Percentiles rank a stretch among this genome's conserved stretches.
These are phyloP conservation scores for Phialophora chinensis DNA, from an alignment of 2,329 filamentous ascomycete species.

Conservation along the genomic window DNA sequence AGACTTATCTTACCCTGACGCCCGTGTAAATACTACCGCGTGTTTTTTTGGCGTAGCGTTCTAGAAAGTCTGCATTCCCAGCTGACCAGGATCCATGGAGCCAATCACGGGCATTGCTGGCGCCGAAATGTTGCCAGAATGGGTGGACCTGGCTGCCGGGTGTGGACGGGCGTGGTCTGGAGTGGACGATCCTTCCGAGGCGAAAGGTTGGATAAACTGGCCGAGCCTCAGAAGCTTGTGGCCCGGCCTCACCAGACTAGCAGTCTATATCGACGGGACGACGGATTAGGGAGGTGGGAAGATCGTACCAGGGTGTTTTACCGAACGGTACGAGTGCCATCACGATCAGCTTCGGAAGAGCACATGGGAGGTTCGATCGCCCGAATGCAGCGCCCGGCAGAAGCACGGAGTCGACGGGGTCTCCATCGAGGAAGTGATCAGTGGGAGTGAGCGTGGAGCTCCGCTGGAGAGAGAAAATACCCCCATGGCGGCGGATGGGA, in stretches of 20 bases:
- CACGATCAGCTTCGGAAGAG: neutral
- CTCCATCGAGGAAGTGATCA: neutral
- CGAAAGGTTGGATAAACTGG: conserved; percentile 26
- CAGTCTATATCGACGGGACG: conserved; percentile 10
- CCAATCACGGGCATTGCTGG: conserved; percentile 18
- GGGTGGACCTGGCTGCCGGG: conserved; percentile 7
- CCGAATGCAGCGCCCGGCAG: neutral
- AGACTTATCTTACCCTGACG: conserved; percentile 15
- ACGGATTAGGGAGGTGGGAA: neutral
- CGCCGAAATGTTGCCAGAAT: conserved; percentile 21
- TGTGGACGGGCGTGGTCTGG: conserved; percentile 14
- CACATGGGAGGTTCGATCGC: neutral
- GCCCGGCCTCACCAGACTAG: neutral
- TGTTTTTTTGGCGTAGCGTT: conserved; percentile 20
- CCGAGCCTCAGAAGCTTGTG: neutral
- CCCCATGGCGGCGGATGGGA: conserved; percentile 4
- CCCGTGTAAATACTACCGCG: conserved; percentile 22
- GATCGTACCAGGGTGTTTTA: conserved; percentile 15
- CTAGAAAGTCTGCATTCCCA: conserved; percentile 24
- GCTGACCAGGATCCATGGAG: conserved; percentile 15
- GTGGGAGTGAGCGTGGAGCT: conserved; percentile 7
- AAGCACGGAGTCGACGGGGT: neutral
- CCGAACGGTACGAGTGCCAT: conserved; percentile 9
- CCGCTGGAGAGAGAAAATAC: neutral
- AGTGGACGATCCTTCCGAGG: conserved; percentile 19